Percentiles rank a stretch among this genome's conserved stretches.
phyloP scores from a whole-genome alignment of 179 eudicot species.

The Gypsophila paniculata region DNA sequence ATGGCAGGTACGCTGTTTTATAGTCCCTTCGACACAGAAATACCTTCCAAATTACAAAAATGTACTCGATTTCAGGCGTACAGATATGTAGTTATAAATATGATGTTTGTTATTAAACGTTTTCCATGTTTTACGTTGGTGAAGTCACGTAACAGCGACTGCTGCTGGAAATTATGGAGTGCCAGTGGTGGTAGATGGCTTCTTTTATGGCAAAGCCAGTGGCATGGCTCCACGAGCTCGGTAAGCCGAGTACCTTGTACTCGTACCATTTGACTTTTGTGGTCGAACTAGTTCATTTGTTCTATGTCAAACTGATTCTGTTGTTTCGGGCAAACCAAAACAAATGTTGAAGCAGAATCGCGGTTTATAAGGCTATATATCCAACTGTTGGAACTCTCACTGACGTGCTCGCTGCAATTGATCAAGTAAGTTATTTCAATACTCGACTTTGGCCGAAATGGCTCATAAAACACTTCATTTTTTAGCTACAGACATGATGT shows the following conservation, averaged over 20 bases:
- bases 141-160: constrained; percentile 75
- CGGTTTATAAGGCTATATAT: constrained; percentile 90
- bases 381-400: constrained; percentile 77
- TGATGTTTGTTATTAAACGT: neutral
- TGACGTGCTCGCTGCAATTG: constrained; percentile 88
- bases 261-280: constrained; percentile 1
- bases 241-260: constrained; percentile 31
- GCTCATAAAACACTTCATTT: too few species aligned
- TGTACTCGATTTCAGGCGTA: too few species aligned
- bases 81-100: too few species aligned
- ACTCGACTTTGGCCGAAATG: too few species aligned
- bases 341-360: constrained; percentile 49
- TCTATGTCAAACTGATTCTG: neutral
- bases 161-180: constrained; percentile 90
- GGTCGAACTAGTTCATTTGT: neutral
- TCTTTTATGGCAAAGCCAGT: constrained; percentile 77
- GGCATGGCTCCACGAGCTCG: constrained; percentile 94
- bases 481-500: too few species aligned
- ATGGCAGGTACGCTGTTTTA: constrained; percentile 36
- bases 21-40: too few species aligned
- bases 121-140: neutral
- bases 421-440: constrained; percentile 53
- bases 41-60: too few species aligned
- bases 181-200: constrained; percentile 76
- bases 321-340: neutral